phyloP scores from a whole-genome alignment of 1,139 yeast species.

The Insectozyma bohioensis region DNA sequence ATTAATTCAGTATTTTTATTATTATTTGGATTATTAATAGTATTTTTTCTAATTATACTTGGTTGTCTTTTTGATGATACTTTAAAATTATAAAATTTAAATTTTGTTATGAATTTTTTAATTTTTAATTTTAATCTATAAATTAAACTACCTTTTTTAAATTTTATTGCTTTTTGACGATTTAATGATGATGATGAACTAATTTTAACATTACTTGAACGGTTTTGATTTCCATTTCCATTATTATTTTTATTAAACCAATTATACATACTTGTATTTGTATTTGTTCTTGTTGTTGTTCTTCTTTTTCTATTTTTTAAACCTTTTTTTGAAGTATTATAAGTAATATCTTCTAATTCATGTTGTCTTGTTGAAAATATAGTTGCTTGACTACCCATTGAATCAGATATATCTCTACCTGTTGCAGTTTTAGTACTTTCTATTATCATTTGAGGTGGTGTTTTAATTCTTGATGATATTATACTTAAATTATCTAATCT shows the following conservation, averaged over 20 bases:
- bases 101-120: constrained; percentile 22
- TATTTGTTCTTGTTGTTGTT: neutral
- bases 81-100: constrained; percentile 27
- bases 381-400: constrained; percentile 48
- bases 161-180: constrained; percentile 33
- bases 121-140: constrained; percentile 32
- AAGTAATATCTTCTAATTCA: constrained; percentile 8
- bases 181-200: constrained; percentile 1
- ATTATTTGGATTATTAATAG: constrained; percentile 5
- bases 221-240: constrained; percentile 12
- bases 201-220: constrained; percentile 11
- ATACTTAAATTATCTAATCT: constrained; percentile 26
- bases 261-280: neutral
- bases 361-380: constrained; percentile 43
- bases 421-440: neutral
- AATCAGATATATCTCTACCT: constrained; percentile 30
- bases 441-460: neutral
- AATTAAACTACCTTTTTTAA: constrained; percentile 31
- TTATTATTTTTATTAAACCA: neutral
- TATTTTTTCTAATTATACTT: constrained; percentile 11
- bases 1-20: neutral
- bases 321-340: constrained; percentile 11
- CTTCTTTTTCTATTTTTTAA: constrained; percentile 2
- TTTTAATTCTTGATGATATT: constrained; percentile 24
- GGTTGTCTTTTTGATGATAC: constrained; percentile 31